Conservation (phyloP, 2,329 filamentous ascomycete genomes). For the Ophiognomonia clavigignenti-juglandacearum region DNA sequence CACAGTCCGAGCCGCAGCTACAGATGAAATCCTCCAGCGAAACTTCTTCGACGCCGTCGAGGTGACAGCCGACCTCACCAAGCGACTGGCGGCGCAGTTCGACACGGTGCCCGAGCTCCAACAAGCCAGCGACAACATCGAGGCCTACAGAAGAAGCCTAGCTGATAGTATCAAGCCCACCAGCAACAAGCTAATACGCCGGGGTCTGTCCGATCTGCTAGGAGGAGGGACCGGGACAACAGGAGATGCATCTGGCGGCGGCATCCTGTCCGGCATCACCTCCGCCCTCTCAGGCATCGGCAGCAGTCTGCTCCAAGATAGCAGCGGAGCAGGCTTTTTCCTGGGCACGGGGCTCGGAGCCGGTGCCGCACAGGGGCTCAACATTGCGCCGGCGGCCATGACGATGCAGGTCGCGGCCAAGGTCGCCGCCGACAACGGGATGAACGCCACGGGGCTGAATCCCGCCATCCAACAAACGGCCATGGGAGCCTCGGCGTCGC, state of each 20-base stretch:
- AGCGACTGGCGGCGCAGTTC: slow-evolving; percentile 2
- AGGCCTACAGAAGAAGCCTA: not conserved
- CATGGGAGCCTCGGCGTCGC: slow-evolving; percentile 24
- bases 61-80: slow-evolving; percentile 4
- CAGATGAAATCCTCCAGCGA: not conserved
- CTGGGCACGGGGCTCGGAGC: slow-evolving; percentile 21
- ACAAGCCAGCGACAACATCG: slow-evolving; percentile 5
- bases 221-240: not conserved
- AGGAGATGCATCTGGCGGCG: not conserved
- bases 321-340: slow-evolving; percentile 19
- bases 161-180: not conserved
- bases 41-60: slow-evolving; percentile 6
- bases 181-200: not conserved
- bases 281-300: slow-evolving; percentile 11
- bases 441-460: slow-evolving; percentile 25
- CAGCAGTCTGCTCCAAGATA: slow-evolving; percentile 10
- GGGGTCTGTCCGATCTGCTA: not conserved
- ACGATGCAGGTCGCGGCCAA: slow-evolving; percentile 17
- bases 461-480: slow-evolving; percentile 25
- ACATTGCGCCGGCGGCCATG: slow-evolving; percentile 15
- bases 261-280: slow-evolving; percentile 1
- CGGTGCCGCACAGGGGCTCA: slow-evolving; percentile 20
- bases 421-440: slow-evolving; percentile 22
- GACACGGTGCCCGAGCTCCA: slow-evolving; percentile 1
- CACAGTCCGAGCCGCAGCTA: not conserved